phyloP scores from a whole-genome alignment of 306 rosid species.

The Prunus padus region DNA sequence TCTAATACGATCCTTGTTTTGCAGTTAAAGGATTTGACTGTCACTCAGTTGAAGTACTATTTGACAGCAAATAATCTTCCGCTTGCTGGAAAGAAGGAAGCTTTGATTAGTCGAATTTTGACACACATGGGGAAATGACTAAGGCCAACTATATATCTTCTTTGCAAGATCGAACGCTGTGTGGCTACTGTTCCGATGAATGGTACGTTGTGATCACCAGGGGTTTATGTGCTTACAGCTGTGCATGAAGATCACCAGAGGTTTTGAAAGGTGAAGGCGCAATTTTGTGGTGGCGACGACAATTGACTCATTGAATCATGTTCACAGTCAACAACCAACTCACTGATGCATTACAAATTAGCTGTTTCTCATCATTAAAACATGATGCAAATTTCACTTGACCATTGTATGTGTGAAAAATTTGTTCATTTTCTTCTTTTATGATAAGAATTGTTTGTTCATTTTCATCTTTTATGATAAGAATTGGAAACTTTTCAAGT shows the following conservation, averaged over 20 bases:
- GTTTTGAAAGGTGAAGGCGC: neutral
- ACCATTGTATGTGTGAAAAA: neutral
- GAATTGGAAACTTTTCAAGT: too few species aligned
- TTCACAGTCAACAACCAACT: too few species aligned
- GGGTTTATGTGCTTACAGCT: neutral
- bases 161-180: neutral
- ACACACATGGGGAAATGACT: constrained; percentile 77
- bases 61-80: constrained; percentile 79
- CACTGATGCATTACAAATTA: too few species aligned
- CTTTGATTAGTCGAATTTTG: constrained; percentile 70
- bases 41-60: constrained; percentile 66
- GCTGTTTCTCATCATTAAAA: too few species aligned
- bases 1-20: constrained; percentile 24
- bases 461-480: neutral
- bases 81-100: constrained; percentile 82
- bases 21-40: constrained; percentile 91
- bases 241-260: too few species aligned
- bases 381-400: neutral
- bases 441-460: too few species aligned
- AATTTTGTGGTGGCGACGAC: neutral
- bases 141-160: neutral
- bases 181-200: neutral
- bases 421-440: too few species aligned
- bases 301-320: neutral
- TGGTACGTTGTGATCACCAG: neutral